Conservation (phyloP, 2,329 filamentous ascomycete species). For the Colletotrichum plurivorum region DNA sequence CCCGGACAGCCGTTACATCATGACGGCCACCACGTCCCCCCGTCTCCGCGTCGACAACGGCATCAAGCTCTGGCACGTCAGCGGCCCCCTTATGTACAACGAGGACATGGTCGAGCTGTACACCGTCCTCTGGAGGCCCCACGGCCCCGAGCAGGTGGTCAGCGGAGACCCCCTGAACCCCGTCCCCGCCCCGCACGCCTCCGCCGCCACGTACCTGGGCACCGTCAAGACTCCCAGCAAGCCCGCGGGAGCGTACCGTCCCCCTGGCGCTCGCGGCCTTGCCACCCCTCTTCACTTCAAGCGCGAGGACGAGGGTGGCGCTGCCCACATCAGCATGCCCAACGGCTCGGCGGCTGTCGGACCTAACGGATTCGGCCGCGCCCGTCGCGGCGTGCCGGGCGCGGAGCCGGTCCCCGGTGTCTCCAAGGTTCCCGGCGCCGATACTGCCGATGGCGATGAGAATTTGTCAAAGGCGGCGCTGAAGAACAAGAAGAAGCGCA, state of each 20-base stretch:
- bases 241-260: conserved; percentile 95
- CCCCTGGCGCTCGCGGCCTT: conserved; percentile 91
- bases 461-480: conserved; percentile 85
- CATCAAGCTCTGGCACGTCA: conserved; percentile 93
- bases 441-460: conserved; percentile 76
- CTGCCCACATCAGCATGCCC: conserved; percentile 85
- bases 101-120: conserved; percentile 97
- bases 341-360: conserved; percentile 79
- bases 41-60: conserved; percentile 97
- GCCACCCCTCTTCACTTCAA: conserved; percentile 95
- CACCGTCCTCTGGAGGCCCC: conserved; percentile 89
- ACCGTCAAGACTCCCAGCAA: conserved; percentile 96
- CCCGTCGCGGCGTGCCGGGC: conserved; percentile 86
- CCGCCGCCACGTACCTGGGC: conserved; percentile 84
- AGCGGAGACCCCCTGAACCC: conserved; percentile 80
- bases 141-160: conserved; percentile 70
- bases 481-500: conserved; percentile 99
- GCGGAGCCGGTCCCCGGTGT: conserved; percentile 83
- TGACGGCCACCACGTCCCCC: conserved; percentile 98
- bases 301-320: conserved; percentile 96
- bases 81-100: conserved; percentile 91
- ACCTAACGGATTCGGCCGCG: conserved; percentile 84
- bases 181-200: conserved; percentile 84
- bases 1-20: conserved; percentile 92
- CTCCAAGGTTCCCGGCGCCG: conserved; percentile 73